A percentile compares a stretch with the other conserved stretches of the same genome.
phyloP scores from a whole-genome alignment of 306 rosid genomes.

The Cyclanthera cordifolia region DNA sequence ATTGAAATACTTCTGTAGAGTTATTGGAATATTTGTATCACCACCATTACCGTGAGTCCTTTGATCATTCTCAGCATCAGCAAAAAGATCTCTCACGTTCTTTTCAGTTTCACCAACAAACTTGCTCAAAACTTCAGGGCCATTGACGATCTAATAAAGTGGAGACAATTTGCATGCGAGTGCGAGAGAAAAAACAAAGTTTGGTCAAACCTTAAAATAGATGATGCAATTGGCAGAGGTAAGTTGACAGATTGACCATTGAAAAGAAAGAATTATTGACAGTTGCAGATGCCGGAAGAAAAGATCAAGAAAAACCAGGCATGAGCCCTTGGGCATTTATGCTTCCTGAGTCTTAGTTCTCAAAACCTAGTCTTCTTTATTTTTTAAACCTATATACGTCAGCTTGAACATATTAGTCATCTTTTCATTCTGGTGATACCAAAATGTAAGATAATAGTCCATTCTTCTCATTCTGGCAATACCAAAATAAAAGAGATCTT shows the following conservation, averaged over 20 bases:
- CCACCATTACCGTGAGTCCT: conserved; percentile 50
- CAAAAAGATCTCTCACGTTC: conserved; percentile 95
- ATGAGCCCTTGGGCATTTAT: neutral
- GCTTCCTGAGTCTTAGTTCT: neutral
- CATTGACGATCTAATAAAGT: conserved; percentile 67
- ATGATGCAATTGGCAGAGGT: too few relatives aligned
- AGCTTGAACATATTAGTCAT: neutral
- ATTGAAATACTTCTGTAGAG: conserved; percentile 15
- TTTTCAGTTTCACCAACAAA: conserved; percentile 97
- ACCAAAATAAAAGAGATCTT: neutral
- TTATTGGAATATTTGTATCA: conserved; percentile 14
- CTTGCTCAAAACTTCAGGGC: conserved; percentile 96
- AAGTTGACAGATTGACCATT: neutral
- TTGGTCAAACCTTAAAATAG: too few relatives aligned
- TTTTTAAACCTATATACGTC: neutral
- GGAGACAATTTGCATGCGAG: neutral
- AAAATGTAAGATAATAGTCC: neutral
- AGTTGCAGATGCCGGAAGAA: neutral
- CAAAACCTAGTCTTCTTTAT: neutral
- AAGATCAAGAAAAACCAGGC: too few relatives aligned
- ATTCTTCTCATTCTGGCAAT: neutral
- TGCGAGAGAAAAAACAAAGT: neutral
- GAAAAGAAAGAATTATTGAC: neutral
- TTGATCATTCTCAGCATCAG: conserved; percentile 97
- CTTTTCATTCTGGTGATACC: neutral